Percentiles rank a stretch among this genome's conserved stretches.
Conservation (phyloP, 75 land plant species). For the Chamaecyparis obtusa region DNA sequence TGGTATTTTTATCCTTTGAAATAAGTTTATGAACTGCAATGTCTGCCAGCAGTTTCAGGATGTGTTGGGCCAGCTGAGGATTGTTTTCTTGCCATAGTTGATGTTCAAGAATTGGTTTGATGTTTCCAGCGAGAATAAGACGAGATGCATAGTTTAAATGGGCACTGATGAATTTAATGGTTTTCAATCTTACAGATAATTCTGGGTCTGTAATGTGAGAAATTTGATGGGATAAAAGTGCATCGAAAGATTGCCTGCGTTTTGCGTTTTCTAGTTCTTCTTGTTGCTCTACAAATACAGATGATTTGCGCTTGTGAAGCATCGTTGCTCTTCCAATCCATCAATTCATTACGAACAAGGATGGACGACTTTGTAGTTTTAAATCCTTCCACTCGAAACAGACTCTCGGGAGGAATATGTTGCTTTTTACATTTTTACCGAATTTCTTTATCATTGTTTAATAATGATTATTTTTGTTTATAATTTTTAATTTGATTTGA, state of each 20-base stretch:
- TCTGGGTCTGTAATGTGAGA: not conserved
- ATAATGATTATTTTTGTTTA: too few species aligned
- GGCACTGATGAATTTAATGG: not conserved
- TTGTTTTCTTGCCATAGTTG: conserved; percentile 1
- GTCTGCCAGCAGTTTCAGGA: conserved; percentile 3
- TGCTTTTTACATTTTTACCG: too few species aligned
- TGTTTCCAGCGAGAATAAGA: not conserved
- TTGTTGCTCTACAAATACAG: not conserved
- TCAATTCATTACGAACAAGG: too few species aligned
- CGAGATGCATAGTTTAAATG: conserved; percentile 6
- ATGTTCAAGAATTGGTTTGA: not conserved
- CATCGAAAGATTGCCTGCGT: not conserved
- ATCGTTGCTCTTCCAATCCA: not conserved
- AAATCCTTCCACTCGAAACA: too few species aligned
- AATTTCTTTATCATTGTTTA: too few species aligned
- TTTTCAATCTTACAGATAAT: not conserved
- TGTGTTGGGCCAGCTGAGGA: conserved; percentile 5
- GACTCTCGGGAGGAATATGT: too few species aligned
- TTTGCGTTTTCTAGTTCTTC: not conserved
- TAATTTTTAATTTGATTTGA: too few species aligned
- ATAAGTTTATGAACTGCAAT: not conserved
- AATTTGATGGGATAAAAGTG: not conserved
- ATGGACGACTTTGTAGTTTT: too few species aligned
- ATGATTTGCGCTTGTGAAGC: not conserved
- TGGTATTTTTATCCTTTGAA: not conserved